Base-by-base conservation (phyloP, 495 filamentous ascomycete species). In the Xylaria scruposa region DNA sequence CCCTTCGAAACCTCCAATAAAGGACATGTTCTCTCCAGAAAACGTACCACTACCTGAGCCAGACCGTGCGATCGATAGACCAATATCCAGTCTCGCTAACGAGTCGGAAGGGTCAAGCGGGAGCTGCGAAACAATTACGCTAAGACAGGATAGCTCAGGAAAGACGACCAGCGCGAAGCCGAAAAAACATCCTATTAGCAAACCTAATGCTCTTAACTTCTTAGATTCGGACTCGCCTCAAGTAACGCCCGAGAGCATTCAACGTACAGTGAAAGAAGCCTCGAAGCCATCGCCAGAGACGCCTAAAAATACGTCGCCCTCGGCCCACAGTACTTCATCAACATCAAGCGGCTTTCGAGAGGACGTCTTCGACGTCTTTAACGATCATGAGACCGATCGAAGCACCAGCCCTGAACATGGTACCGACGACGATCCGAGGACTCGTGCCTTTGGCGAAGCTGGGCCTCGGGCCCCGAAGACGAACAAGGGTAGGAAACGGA, bases 401-500 rank as follows among this genome's bases (percentile, higher is more conserved):
- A 83, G 78, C 47, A 87, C 85, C 0, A 83, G 83, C 56, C 84
- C 84, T 0, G 83, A 84, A 33, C 75, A 73, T 54, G 79, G 81
- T 72, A 60, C 75, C 26, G 76, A 79, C 26, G 81, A 70, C 6
- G 83, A 75, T 56, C 21, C 65, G 51, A 76, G 68, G 21, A 26
- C 29, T 29, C 58, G 44, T 36, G 68, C 56, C 8, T 60, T 69
- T 24, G 17, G 47, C 46, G 68, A 74, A 12, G 36, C 67, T 15
- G 76, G 66, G 36, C 58, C 59, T 46, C 76, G 75, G 10, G 65
- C 40, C 54, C 63, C 33, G 49, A 54, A 64, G 10, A 8, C 71
- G 47, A 49, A 49, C 38, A 74, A 67, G 21, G 49, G 51, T 38
- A 72, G 76, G 64, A 75, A 67, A 60, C 74, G 70, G 31, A 77